Evolutionary conservation across 2,329 filamentous ascomycete genomes (phyloP).

Genomic region (Microsporum audouinii): DNA sequence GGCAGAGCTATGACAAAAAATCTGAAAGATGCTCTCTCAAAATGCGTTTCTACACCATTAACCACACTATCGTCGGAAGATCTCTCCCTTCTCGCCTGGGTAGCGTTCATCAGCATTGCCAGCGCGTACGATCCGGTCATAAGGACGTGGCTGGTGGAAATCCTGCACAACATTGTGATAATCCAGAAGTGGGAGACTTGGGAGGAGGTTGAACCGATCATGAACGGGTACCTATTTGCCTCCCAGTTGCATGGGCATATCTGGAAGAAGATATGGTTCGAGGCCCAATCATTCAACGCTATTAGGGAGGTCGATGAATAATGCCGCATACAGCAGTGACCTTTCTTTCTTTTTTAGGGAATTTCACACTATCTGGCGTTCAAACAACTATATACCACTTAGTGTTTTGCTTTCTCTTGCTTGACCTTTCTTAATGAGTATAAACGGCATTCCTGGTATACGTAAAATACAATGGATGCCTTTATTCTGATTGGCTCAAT

Average conservation of each 20-base stretch:
- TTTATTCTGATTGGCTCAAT: background rate
- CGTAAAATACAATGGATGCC: background rate
- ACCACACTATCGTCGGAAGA: constrained; percentile 14
- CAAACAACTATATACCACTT: background rate
- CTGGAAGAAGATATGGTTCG: constrained; percentile 25
- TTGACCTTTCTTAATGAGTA: background rate
- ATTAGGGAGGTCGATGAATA: constrained; percentile 6
- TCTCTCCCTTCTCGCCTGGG: constrained; percentile 24
- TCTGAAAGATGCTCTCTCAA: constrained; percentile 17
- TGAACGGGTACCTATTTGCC: constrained; percentile 24
- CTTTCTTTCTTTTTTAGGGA: background rate
- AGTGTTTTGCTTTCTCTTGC: background rate
- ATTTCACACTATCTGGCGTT: background rate
- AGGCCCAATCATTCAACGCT: constrained; percentile 16
- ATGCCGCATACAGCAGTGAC: background rate
- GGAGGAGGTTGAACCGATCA: constrained; percentile 20
- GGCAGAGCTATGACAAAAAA: constrained; percentile 26
- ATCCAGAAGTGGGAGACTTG: constrained; percentile 23
- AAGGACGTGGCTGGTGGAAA: constrained; percentile 23
- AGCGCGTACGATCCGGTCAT: constrained; percentile 21
- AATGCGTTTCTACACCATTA: constrained; percentile 14
- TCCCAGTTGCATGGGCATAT: constrained; percentile 16
- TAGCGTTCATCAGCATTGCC: constrained; percentile 25
- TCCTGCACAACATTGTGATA: constrained; percentile 18
- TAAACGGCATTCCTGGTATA: background rate